phyloP scores from a whole-genome alignment of 768 basidiomycete genomes.

The Nidula microcarpa region DNA sequence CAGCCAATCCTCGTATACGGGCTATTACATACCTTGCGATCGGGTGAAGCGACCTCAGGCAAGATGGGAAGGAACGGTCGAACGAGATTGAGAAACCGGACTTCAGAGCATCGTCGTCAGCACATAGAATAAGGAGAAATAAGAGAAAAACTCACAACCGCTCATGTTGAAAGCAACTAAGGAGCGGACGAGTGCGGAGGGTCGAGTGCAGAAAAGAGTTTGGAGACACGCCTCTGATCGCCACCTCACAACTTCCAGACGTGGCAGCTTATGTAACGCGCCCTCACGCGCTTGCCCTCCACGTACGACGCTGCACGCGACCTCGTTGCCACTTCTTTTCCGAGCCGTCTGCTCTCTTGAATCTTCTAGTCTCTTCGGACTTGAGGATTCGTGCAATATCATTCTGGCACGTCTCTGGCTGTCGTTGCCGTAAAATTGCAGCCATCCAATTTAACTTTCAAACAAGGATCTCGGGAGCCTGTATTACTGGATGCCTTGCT shows the following conservation, averaged over 20 bases:
- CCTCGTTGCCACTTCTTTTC: too few species aligned
- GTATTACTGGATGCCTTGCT: too few species aligned
- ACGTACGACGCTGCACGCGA: too few species aligned
- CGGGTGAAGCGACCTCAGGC: slow-evolving; percentile 96
- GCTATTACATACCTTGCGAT: slow-evolving; percentile 71
- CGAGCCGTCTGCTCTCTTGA: too few species aligned
- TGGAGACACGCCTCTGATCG: not conserved
- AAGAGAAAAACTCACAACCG: slow-evolving; percentile 58
- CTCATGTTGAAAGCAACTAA: slow-evolving; percentile 51
- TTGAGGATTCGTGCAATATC: too few species aligned
- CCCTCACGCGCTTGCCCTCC: too few species aligned
- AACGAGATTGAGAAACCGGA: slow-evolving; percentile 97
- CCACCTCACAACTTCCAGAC: not conserved
- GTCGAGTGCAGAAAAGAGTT: not conserved
- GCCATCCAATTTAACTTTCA: too few species aligned
- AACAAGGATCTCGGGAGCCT: too few species aligned
- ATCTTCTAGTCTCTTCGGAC: too few species aligned
- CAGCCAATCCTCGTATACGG: not conserved
- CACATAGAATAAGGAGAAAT: slow-evolving; percentile 2
- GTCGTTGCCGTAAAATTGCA: too few species aligned
- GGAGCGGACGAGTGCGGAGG: not conserved
- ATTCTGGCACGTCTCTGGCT: too few species aligned
- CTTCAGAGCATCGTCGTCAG: slow-evolving; percentile 33
- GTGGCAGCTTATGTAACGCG: too few species aligned
- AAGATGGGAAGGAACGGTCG: slow-evolving; percentile 96